These are phyloP conservation scores for Metschnikowia cubensis DNA, from an alignment of 805 yeast genomes.

Conservation along the genomic window DNA sequence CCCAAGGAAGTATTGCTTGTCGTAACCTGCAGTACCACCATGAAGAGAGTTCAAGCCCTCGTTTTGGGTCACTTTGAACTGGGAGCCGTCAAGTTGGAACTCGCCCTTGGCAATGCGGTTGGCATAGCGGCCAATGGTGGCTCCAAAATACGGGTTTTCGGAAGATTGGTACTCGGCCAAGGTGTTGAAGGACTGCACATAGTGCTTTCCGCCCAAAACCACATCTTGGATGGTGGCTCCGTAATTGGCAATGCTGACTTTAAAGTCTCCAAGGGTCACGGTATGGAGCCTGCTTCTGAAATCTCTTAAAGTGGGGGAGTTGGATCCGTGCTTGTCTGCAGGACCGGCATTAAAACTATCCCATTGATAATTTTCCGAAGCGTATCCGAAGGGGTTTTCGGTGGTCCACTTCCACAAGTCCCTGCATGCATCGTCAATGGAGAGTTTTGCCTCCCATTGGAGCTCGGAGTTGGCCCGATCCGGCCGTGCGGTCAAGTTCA, in stretches of 20 bases:
- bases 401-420: conserved; percentile 80
- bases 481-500: conserved; percentile 69
- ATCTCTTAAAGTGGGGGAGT: too few relatives aligned
- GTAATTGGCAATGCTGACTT: conserved; percentile 43
- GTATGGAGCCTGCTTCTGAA: conserved; percentile 36
- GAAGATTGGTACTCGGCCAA: conserved; percentile 25
- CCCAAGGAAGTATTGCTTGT: conserved; percentile 48
- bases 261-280: conserved; percentile 26
- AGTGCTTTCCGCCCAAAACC: conserved; percentile 33
- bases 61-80: conserved; percentile 41
- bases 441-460: conserved; percentile 54
- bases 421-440: conserved; percentile 59
- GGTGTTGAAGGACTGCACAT: conserved; percentile 38
- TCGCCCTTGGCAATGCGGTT: conserved; percentile 51
- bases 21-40: conserved; percentile 53
- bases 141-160: conserved; percentile 52
- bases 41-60: conserved; percentile 44
- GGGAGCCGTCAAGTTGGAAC: conserved; percentile 38
- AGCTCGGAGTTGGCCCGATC: conserved; percentile 63
- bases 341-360: conserved; percentile 16
- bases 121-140: conserved; percentile 63
- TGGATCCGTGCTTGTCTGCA: background rate
- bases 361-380: conserved; percentile 34
- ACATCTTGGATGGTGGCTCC: conserved; percentile 51
- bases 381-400: conserved; percentile 60